These are phyloP conservation scores for Austroboletus eburneus DNA, from an alignment of 768 basidiomycete species.

Conservation along the genomic window DNA sequence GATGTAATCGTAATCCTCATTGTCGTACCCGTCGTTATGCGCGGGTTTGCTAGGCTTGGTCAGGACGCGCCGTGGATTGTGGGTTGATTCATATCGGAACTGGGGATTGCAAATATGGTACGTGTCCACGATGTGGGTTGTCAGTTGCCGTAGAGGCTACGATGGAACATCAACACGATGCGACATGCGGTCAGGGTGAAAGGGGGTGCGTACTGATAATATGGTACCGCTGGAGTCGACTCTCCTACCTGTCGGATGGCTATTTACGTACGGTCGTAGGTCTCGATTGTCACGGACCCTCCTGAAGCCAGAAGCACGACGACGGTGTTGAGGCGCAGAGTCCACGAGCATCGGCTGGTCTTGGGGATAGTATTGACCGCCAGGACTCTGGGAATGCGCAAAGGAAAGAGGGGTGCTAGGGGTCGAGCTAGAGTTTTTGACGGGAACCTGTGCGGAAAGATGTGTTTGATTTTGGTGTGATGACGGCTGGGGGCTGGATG, in stretches of 20 bases:
- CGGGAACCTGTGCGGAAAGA: conserved; percentile 44
- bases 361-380: conserved; percentile 54
- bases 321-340: conserved; percentile 47
- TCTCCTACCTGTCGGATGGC: conserved; percentile 59
- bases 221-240: conserved; percentile 74
- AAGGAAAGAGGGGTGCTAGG: conserved; percentile 74
- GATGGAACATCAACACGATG: conserved; percentile 8
- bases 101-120: conserved; percentile 92
- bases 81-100: conserved; percentile 91
- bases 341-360: conserved; percentile 77
- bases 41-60: conserved; percentile 96
- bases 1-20: conserved; percentile 99
- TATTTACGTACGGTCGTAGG: conserved; percentile 69
- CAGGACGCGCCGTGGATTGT: conserved; percentile 93
- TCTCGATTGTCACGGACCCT: conserved; percentile 74
- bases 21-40: conserved; percentile 97
- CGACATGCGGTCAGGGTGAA: neutral
- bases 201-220: conserved; percentile 64
- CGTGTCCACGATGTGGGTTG: conserved; percentile 83
- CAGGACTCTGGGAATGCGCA: conserved; percentile 48
- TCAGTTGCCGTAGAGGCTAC: conserved; percentile 65
- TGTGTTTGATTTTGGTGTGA: conserved; percentile 47
- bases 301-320: conserved; percentile 73
- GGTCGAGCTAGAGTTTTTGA: conserved; percentile 57
- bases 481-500: conserved; percentile 58